These are phyloP conservation scores for Grigorovia jiainica DNA, from an alignment of 805 yeast species.

Conservation along the genomic window DNA sequence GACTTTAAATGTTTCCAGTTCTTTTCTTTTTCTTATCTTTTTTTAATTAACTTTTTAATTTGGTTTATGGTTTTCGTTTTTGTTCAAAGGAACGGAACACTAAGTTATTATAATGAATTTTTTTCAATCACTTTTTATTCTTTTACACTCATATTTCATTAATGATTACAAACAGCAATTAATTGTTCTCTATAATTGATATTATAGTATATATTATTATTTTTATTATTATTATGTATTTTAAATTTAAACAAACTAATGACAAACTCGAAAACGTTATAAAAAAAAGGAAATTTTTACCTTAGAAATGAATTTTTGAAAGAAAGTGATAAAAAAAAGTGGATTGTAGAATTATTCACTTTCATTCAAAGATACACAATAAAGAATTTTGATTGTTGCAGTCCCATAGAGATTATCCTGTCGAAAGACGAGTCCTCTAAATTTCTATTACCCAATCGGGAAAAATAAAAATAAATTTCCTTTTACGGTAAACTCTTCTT, in stretches of 20 bases:
- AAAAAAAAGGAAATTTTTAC: too few species aligned
- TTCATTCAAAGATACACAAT: too few species aligned
- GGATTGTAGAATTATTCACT: too few species aligned
- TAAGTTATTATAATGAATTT: too few species aligned
- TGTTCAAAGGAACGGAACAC: too few species aligned
- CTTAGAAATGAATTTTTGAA: too few species aligned
- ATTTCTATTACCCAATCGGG: neutral
- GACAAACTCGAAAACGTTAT: neutral
- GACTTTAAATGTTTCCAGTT: neutral
- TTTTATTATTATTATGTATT: neutral
- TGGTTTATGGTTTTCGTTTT: too few species aligned
- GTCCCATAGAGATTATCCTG: neutral
- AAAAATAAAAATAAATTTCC: constrained; percentile 1
- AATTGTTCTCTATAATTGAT: neutral
- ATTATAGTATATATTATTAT: neutral
- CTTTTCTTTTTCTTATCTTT: neutral
- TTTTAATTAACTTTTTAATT: neutral
- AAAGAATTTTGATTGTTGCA: neutral
- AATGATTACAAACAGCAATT: neutral
- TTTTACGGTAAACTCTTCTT: neutral
- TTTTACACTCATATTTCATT: neutral
- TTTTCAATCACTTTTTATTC: neutral
- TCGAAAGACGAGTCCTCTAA: too few species aligned
- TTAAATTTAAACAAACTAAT: neutral
- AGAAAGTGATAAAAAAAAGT: too few species aligned